Evolutionary conservation across 139 green algal genomes (phyloP).

Genomic region (Eudorina sp.): DNA sequence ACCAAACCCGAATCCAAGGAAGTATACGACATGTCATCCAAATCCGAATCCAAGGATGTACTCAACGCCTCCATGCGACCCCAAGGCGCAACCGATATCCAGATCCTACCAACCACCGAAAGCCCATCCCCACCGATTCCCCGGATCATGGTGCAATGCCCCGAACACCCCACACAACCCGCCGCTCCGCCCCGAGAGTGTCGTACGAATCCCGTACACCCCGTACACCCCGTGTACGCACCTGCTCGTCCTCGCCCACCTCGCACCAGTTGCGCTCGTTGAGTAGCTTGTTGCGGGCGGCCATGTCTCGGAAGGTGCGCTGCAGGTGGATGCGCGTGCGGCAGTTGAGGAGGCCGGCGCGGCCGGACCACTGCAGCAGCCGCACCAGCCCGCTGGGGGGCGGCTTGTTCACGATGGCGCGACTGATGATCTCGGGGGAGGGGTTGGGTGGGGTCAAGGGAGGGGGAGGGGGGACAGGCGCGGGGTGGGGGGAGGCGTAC

Average conservation of each 20-base stretch:
- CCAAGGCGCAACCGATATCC: neutral
- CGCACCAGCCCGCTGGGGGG: conserved; percentile 27
- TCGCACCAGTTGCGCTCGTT: conserved; percentile 40
- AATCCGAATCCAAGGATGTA: too few species aligned
- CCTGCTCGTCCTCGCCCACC: conserved; percentile 15
- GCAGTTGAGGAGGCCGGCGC: conserved; percentile 30
- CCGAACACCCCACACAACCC: neutral
- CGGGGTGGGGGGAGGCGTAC: neutral
- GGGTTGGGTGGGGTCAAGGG: neutral
- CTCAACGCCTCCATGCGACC: too few species aligned
- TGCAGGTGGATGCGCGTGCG: conserved; percentile 34
- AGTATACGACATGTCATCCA: too few species aligned
- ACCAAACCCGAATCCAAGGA: too few species aligned
- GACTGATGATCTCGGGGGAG: conserved; percentile 1
- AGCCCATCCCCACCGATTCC: neutral
- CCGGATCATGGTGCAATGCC: neutral
- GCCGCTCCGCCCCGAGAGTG: neutral
- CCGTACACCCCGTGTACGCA: neutral
- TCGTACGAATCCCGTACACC: neutral
- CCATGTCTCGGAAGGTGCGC: conserved; percentile 16
- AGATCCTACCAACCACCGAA: neutral
- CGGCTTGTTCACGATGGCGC: conserved; percentile 34
- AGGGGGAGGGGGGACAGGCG: neutral
- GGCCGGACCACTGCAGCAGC: conserved; percentile 7
- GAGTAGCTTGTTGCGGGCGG: neutral